Base-by-base conservation (phyloP, 2,329 filamentous ascomycete species). In the Fusarium fujikuroi region DNA sequence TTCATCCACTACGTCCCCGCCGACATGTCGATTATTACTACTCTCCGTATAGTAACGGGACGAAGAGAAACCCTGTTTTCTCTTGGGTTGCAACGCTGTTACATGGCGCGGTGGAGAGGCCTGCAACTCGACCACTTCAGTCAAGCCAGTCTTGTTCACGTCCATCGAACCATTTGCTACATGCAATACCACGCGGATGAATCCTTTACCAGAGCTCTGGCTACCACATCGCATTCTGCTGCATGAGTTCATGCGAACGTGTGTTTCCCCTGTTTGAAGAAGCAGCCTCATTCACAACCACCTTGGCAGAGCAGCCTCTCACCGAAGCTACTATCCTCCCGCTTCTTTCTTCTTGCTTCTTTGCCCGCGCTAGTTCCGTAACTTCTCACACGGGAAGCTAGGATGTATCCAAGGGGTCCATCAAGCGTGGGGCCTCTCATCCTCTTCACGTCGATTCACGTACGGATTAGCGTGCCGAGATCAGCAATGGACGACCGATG, bases 401-500 rank as follows among this genome's bases (percentile, higher is more conserved):
- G 64, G 56, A 50, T 62, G 32, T 53, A 36, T 39, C 36, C 50
- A 66, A 59, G 11, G 65, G 66, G 56, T 42, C 57, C 63, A 68
- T 69, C 34, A 9, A 44, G 30, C 70, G 66, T 70, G 72, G 70
- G 70, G 53, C 68, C 63, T 50, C 37, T 70, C 30, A 53, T 32
- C 32, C 40, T 28, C 39, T 58, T 49, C 37, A 15, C 32, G 21
- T 68, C 40, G 32, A 42, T 60, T 60, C 70, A 63, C 21, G 40
- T 47, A 10, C 54, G 58, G 62, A 50, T 64, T 63, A 74, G 58
- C 37, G 70, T 72, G 66, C 70, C 54, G 54, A 59, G 58, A 74
- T 74, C 70, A 73, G 54, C 66, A 68, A 53, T 54, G 43, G 60
- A 44, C 32, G 40, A 30, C 59, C 46, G 47, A 59, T 40, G 50